phyloP scores from a whole-genome alignment of 495 filamentous ascomycete species.

The Xylaria longipes region DNA sequence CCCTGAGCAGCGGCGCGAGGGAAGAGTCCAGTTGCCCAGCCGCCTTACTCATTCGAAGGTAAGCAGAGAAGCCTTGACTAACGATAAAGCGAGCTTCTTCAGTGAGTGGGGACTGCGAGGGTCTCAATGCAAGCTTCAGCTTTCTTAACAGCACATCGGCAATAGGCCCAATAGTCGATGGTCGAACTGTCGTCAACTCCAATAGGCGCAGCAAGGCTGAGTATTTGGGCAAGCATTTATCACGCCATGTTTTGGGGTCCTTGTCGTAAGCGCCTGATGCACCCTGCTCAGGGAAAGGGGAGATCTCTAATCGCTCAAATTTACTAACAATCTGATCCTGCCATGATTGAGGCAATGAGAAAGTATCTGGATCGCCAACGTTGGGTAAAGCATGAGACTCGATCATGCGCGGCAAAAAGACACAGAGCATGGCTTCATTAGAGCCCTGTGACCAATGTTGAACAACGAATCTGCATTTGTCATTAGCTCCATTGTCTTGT shows the following conservation, averaged over 20 bases:
- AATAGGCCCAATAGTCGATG: slow-evolving; percentile 60
- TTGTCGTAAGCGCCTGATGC: slow-evolving; percentile 50
- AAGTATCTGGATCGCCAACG: slow-evolving; percentile 58
- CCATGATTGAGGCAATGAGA: slow-evolving; percentile 69
- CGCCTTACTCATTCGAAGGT: slow-evolving; percentile 57
- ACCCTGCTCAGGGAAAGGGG: slow-evolving; percentile 62
- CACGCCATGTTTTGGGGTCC: slow-evolving; percentile 59
- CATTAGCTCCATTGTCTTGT: slow-evolving; percentile 30
- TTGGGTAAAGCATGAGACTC: slow-evolving; percentile 57
- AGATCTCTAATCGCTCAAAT: slow-evolving; percentile 62
- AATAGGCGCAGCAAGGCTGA: slow-evolving; percentile 59
- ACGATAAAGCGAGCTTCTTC: slow-evolving; percentile 65
- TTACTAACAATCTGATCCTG: slow-evolving; percentile 71
- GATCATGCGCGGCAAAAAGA: slow-evolving; percentile 72
- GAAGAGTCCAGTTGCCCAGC: slow-evolving; percentile 56
- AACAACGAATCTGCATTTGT: slow-evolving; percentile 65
- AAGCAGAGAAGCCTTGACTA: slow-evolving; percentile 61
- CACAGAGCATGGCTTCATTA: slow-evolving; percentile 70
- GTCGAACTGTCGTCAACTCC: slow-evolving; percentile 55
- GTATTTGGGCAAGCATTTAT: slow-evolving; percentile 62
- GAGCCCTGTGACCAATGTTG: slow-evolving; percentile 69
- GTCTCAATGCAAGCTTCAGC: slow-evolving; percentile 62
- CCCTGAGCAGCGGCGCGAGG: slow-evolving; percentile 64
- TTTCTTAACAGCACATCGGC: slow-evolving; percentile 62
- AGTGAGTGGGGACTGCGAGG: slow-evolving; percentile 58